Conservation (phyloP, 352 stramenopile species). For the Globisporangium orthogonon region DNA sequence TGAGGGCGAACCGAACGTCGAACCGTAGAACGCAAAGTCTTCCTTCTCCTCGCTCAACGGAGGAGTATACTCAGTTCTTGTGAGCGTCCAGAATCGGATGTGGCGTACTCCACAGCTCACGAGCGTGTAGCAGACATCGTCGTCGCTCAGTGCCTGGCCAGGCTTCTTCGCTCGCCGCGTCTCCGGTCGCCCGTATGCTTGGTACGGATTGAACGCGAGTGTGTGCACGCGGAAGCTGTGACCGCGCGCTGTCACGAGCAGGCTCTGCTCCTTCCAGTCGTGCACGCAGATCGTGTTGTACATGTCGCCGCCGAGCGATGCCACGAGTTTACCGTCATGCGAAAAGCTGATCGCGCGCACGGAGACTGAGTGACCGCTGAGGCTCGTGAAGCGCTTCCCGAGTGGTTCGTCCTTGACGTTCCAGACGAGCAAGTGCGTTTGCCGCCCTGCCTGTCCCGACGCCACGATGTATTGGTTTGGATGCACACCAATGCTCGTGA, state of each 20-base stretch:
- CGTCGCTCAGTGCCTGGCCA: conserved; percentile 59
- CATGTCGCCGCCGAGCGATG: conserved; percentile 61
- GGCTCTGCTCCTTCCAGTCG: conserved; percentile 56
- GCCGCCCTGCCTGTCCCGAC: conserved; percentile 48
- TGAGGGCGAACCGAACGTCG: conserved; percentile 46
- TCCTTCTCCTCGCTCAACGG: conserved; percentile 36
- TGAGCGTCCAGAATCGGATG: conserved; percentile 72
- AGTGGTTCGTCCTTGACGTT: conserved; percentile 53
- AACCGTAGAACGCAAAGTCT: conserved; percentile 56
- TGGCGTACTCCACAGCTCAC: conserved; percentile 68
- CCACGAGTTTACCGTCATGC: conserved; percentile 61
- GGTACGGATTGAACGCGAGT: conserved; percentile 65
- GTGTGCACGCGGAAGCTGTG: conserved; percentile 64
- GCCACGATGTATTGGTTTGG: conserved; percentile 55
- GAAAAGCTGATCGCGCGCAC: conserved; percentile 65
- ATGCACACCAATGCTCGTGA: conserved; percentile 47
- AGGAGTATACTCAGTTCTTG: conserved; percentile 41
- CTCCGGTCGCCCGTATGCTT: conserved; percentile 57
- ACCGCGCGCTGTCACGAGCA: conserved; percentile 45
- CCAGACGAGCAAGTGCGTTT: conserved; percentile 62
- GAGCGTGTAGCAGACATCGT: conserved; percentile 64
- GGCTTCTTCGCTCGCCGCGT: conserved; percentile 36
- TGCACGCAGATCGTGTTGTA: conserved; percentile 79
- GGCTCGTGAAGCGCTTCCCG: conserved; percentile 41
- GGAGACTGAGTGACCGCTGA: conserved; percentile 46